Conservation (phyloP, 2,329 filamentous ascomycete species). For the Blastomyces percursus region DNA sequence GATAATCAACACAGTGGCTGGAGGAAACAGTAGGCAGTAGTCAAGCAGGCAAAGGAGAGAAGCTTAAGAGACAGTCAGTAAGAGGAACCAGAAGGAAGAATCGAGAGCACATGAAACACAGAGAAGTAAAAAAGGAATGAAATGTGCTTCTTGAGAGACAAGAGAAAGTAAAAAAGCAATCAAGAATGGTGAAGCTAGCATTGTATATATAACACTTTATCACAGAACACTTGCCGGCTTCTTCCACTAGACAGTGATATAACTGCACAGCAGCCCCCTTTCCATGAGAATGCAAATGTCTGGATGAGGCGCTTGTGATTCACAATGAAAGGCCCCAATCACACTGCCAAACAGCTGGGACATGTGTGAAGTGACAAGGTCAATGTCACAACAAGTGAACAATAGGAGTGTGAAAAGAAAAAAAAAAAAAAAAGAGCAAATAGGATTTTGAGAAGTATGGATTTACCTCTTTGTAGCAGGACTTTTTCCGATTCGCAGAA, state of each 20-base stretch:
- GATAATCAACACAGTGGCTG: not conserved
- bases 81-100: not conserved
- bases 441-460: too few species aligned
- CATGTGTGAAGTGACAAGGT: too few species aligned
- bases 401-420: not conserved
- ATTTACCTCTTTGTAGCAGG: not conserved
- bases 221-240: not conserved
- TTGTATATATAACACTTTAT: not conserved
- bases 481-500: not conserved
- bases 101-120: not conserved
- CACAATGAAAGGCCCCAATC: not conserved
- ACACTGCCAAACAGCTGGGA: not conserved
- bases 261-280: not conserved
- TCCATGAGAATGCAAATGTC: not conserved
- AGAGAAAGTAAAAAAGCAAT: not conserved
- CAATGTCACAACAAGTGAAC: not conserved
- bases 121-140: not conserved
- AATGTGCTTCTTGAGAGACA: not conserved
- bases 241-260: not conserved
- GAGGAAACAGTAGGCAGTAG: not conserved
- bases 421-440: not conserved
- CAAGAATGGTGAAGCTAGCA: not conserved
- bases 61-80: slow-evolving; percentile 3
- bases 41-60: not conserved
- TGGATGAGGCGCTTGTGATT: not conserved